Evolutionary conservation across 2,329 filamentous ascomycete genomes (phyloP).

Genomic region (Cadophora luteo-olivacea): DNA sequence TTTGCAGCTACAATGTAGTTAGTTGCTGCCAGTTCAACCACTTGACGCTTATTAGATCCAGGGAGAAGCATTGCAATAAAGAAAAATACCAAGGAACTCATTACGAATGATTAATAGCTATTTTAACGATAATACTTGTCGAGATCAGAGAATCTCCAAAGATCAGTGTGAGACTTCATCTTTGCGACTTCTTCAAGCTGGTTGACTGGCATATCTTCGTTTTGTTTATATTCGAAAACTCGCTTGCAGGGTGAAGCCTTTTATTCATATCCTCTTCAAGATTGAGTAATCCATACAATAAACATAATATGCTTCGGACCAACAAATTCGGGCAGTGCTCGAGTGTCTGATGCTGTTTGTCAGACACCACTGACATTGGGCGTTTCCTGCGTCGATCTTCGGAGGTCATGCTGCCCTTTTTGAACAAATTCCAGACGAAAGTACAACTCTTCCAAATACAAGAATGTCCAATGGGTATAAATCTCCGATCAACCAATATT

Average conservation of each 20-base stretch:
- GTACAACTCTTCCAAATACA: not conserved
- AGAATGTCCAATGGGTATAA: constrained; percentile 3
- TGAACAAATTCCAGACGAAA: not conserved
- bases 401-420: not conserved
- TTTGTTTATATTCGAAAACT: no score
- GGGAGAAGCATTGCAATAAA: no score
- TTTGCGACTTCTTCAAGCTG: no score
- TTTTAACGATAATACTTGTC: no score
- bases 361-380: not conserved
- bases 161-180: no score
- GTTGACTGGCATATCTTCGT: no score
- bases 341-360: not conserved
- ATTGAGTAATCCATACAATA: not conserved
- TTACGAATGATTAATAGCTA: no score
- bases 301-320: not conserved
- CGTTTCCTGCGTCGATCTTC: not conserved
- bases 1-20: no score
- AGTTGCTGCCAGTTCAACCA: no score
- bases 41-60: no score
- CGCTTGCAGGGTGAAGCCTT: not conserved
- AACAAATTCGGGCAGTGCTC: not conserved
- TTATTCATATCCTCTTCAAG: not conserved
- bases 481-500: constrained; percentile 10
- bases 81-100: no score
- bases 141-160: no score